Evolutionary conservation across 225 moss, liverwort and hornwort species (phyloP), one percentile per base, ranked within the genome.

Genomic region (Marchantia polymorpha): DNA sequence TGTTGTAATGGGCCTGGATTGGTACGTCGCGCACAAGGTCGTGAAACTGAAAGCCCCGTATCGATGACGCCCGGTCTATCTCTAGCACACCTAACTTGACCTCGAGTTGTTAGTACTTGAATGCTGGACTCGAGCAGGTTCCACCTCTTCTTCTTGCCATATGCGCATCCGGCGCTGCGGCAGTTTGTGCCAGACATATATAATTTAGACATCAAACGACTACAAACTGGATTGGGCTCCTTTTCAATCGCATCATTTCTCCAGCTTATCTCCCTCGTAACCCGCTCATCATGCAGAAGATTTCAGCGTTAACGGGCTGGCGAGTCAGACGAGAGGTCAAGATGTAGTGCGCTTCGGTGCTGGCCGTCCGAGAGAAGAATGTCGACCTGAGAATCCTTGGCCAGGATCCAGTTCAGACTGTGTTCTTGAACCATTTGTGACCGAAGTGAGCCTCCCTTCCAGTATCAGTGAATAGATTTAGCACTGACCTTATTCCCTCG

Each of bases 81-180:
- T 73, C 52, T 49, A 73, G 73, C 73, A 52, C 54, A 73, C 73
- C 73, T 73, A 73, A 73, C 73, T 20, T 71, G 49, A 73, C 73
- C 52, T 50, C 73, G 25, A 73, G 73, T 73, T 48, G 73, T 73
- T 73, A 30, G 52, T 55, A 52, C 73, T 53, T 52, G 52, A 73
- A 52, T 11, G 52, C 73, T 53, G 52, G 73, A 73, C 73, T 52
- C 73, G 29, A 73, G 73, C 52, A 52, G 15, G 25, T 73, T 73
- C 52, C 73, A 52, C 73, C 23, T 55, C 53, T 23, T 64, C 64
- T 23, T 8, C 73, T 6, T 53, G 52, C n/a, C 52, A 27, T 39
- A 73, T 73, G 73, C 26, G 51, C 73, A 52, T 73, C 73, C 53
- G 72, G 50, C 52, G 73, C 73, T 73, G 17, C 4, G 52, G 52